Percentiles rank a stretch among this genome's conserved stretches.
These are phyloP conservation scores for Litsea cubeba DNA, from an alignment of 164 flowering plant genomes.

Conservation along the genomic window DNA sequence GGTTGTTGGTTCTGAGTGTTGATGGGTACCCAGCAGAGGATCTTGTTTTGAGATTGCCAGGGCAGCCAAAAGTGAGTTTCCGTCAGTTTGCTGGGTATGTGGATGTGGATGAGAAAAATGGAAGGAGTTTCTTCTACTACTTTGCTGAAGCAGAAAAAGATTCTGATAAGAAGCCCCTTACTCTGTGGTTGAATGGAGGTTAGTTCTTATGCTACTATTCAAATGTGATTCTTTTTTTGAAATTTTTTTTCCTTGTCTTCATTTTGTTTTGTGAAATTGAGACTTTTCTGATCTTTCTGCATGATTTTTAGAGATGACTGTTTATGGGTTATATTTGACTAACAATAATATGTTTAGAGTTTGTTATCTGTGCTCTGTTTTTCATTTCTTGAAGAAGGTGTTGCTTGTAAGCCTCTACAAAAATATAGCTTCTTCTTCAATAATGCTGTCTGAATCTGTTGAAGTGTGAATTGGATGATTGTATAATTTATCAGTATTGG, in stretches of 20 bases:
- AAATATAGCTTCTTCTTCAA: too few relatives aligned
- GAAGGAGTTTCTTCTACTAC: slow-evolving; percentile 90
- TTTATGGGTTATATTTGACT: neutral
- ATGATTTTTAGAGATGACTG: neutral
- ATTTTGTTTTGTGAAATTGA: neutral
- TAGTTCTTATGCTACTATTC: neutral
- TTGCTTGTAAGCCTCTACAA: neutral
- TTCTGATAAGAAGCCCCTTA: slow-evolving; percentile 57
- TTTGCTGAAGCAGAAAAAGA: slow-evolving; percentile 78
- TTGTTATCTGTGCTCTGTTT: neutral
- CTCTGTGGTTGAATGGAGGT: slow-evolving; percentile 99
- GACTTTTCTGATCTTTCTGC: neutral
- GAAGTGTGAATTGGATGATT: neutral
- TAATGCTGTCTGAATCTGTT: neutral
- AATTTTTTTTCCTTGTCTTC: neutral
- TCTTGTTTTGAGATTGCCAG: slow-evolving; percentile 71
- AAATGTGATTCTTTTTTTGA: too few relatives aligned
- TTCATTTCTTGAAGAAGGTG: neutral
- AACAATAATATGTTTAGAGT: neutral
- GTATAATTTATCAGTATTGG: neutral
- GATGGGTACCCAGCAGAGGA: slow-evolving; percentile 65
- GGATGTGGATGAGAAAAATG: slow-evolving; percentile 68
- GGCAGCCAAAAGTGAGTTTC: slow-evolving; percentile 78
- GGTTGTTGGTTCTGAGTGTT: slow-evolving; percentile 24
- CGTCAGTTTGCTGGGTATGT: slow-evolving; percentile 87